Percentiles rank a stretch among this genome's conserved stretches.
Conservation (phyloP, 352 stramenopile genomes). For the Pythium aphanidermatum region DNA sequence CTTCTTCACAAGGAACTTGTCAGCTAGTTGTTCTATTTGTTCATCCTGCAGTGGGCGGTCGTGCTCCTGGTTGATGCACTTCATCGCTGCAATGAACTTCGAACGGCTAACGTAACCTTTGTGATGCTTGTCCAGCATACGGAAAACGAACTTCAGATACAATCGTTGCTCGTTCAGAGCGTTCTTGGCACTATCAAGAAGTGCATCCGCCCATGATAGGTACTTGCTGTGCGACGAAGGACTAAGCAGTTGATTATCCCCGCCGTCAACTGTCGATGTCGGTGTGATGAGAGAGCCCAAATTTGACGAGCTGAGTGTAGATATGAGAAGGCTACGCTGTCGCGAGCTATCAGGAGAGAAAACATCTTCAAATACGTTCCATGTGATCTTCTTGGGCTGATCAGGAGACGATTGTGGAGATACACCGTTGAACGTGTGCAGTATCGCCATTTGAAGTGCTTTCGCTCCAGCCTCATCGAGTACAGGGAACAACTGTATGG, state of each 20-base stretch:
- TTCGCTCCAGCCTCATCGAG: constrained; percentile 42
- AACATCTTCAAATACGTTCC: constrained; percentile 73
- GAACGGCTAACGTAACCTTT: constrained; percentile 51
- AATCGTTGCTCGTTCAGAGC: constrained; percentile 70
- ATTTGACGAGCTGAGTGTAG: constrained; percentile 57
- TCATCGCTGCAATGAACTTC: constrained; percentile 73
- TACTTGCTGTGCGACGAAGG: constrained; percentile 25
- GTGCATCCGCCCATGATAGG: constrained; percentile 53
- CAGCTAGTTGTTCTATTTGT: constrained; percentile 62
- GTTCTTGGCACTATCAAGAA: constrained; percentile 69
- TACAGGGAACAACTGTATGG: constrained; percentile 40
- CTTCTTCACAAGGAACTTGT: too few species aligned
- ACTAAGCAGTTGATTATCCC: too few species aligned
- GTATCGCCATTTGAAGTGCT: constrained; percentile 55
- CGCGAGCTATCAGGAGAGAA: constrained; percentile 66
- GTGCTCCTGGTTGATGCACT: constrained; percentile 69
- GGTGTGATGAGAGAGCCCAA: too few species aligned
- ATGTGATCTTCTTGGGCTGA: constrained; percentile 44
- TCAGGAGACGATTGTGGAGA: constrained; percentile 22
- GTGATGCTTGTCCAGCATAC: constrained; percentile 63
- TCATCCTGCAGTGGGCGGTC: constrained; percentile 45
- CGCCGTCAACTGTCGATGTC: too few species aligned
- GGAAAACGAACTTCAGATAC: constrained; percentile 80
- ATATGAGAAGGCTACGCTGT: constrained; percentile 53
- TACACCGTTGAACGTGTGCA: constrained; percentile 61